Evolutionary conservation across 2,329 filamentous ascomycete species (phyloP).

Genomic region (Colletotrichum limetticola): DNA sequence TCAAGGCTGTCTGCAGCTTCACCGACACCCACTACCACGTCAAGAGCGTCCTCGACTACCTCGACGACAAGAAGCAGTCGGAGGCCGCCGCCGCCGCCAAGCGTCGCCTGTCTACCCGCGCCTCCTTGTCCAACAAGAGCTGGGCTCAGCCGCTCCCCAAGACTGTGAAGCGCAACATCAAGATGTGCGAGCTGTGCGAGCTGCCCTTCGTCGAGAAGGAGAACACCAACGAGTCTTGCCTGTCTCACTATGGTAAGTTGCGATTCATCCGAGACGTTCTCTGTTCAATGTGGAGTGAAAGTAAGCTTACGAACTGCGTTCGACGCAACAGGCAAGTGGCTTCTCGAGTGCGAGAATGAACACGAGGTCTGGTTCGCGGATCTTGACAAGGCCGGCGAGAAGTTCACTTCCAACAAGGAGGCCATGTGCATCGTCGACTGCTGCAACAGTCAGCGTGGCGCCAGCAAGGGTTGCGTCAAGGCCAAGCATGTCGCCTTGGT

Average conservation of each 20-base stretch:
- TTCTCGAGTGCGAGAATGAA: slow-evolving; percentile 17
- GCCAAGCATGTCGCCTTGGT: slow-evolving; percentile 16
- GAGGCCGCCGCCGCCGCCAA: background rate
- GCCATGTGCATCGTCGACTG: slow-evolving; percentile 16
- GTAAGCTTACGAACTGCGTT: background rate
- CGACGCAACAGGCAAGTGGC: slow-evolving; percentile 8
- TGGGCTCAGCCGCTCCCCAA: background rate
- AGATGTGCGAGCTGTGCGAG: slow-evolving; percentile 14
- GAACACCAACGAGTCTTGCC: slow-evolving; percentile 6
- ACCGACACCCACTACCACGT: slow-evolving; percentile 13
- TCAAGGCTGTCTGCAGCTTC: slow-evolving; percentile 1
- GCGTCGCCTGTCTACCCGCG: slow-evolving; percentile 6
- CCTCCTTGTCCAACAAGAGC: slow-evolving; percentile 11
- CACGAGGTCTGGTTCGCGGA: background rate
- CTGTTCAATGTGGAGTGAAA: background rate
- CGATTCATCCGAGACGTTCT: background rate
- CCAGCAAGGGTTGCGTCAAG: background rate
- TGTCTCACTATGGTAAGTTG: slow-evolving; percentile 4
- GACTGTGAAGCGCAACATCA: slow-evolving; percentile 3
- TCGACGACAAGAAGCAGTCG: slow-evolving; percentile 8
- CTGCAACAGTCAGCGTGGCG: background rate
- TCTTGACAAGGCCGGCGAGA: slow-evolving; percentile 1
- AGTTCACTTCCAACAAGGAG: background rate
- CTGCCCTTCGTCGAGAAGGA: slow-evolving; percentile 16
- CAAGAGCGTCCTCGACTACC: slow-evolving; percentile 5